These are phyloP conservation scores for Erysimum pusillum DNA, from an alignment of 441 rosid genomes.

Conservation along the genomic window DNA sequence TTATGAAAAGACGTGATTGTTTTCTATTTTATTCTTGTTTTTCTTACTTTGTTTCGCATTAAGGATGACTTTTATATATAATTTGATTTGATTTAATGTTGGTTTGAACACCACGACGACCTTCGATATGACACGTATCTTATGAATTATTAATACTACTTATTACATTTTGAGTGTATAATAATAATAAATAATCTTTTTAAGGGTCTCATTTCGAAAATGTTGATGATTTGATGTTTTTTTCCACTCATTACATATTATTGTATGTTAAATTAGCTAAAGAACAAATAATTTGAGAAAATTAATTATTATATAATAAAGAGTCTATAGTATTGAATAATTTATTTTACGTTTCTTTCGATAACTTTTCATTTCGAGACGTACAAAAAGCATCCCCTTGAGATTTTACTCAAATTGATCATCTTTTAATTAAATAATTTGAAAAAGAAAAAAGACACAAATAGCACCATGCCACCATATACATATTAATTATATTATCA, in stretches of 20 bases:
- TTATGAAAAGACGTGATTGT: slow-evolving; percentile 8
- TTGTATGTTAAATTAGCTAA: background rate
- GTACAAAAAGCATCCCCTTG: background rate
- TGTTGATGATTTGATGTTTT: background rate
- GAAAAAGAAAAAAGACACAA: background rate
- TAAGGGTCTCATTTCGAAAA: background rate
- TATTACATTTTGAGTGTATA: background rate
- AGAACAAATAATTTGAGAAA: background rate
- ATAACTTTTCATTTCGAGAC: background rate
- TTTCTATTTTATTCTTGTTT: background rate
- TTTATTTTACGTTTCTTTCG: background rate
- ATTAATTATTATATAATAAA: background rate
- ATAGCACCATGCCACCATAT: background rate
- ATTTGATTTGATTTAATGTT: background rate
- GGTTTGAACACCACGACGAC: background rate
- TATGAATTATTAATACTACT: background rate
- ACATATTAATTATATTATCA: background rate
- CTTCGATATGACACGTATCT: background rate
- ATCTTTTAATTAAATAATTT: background rate
- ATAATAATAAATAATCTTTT: background rate
- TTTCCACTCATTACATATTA: background rate
- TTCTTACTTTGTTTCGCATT: background rate
- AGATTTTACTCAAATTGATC: background rate
- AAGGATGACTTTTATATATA: background rate
- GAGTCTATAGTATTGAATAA: background rate